phyloP scores from a whole-genome alignment of 306 rosid genomes.

The Dryas octopetala region DNA sequence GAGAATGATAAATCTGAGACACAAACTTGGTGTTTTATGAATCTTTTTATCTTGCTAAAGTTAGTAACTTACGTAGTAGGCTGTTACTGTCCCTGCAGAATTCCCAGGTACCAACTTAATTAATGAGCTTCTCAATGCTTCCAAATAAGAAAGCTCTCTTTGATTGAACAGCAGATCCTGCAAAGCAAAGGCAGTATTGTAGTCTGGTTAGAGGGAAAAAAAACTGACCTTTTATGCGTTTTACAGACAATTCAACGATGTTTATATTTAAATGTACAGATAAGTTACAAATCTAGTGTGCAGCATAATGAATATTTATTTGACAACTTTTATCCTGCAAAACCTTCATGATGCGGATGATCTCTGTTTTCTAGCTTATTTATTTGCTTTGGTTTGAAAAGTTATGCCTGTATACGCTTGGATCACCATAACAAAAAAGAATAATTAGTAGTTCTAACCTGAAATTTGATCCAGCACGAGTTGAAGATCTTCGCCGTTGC shows the following conservation, averaged over 20 bases:
- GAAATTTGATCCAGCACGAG: constrained; percentile 66
- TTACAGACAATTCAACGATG: neutral
- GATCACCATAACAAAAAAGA: neutral
- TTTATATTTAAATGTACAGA: neutral
- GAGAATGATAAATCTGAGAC: neutral
- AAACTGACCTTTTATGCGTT: neutral
- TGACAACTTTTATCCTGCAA: neutral
- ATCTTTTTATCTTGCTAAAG: neutral
- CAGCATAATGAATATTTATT: neutral
- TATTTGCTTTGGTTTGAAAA: neutral
- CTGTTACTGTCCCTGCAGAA: constrained; percentile 87
- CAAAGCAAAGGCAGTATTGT: constrained; percentile 18
- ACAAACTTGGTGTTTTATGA: neutral
- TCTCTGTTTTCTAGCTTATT: neutral
- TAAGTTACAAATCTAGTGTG: neutral
- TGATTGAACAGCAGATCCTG: constrained; percentile 80
- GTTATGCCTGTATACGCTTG: neutral
- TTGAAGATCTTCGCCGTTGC: constrained; percentile 56
- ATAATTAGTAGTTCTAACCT: constrained; percentile 35
- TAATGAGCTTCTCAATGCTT: constrained; percentile 62
- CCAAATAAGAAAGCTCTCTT: constrained; percentile 73
- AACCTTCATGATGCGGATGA: neutral
- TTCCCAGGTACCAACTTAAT: constrained; percentile 70
- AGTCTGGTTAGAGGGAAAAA: neutral
- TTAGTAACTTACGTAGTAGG: constrained; percentile 64